Conservation (phyloP, 2,329 filamentous ascomycete species). For the Triangularia setosa region DNA sequence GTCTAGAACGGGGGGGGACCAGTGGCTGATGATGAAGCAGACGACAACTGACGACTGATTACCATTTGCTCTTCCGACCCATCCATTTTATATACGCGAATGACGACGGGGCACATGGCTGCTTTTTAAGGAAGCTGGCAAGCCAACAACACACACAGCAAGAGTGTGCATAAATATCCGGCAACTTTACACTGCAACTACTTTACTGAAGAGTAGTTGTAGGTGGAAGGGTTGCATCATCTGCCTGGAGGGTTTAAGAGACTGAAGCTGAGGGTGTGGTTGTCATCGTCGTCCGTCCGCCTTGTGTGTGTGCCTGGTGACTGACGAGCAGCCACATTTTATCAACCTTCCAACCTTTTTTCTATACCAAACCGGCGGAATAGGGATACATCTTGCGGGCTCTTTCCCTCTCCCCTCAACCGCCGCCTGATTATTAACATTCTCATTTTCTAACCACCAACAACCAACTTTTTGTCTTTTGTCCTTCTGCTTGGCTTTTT, state of each 20-base stretch:
- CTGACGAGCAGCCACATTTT: background rate
- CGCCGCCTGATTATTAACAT: background rate
- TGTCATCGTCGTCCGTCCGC: too few relatives aligned
- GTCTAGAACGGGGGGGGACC: background rate
- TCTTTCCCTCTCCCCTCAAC: too few relatives aligned
- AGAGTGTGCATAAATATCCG: background rate
- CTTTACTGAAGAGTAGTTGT: background rate
- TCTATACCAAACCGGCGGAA: too few relatives aligned
- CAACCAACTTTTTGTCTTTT: background rate
- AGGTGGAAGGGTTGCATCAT: background rate
- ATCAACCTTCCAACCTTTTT: background rate
- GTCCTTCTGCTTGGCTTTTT: too few relatives aligned
- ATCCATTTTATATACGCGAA: constrained; percentile 14
- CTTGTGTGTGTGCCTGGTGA: background rate
- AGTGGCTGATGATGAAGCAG: background rate
- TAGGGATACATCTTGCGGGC: too few relatives aligned
- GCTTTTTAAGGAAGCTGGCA: background rate
- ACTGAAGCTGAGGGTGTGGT: too few relatives aligned
- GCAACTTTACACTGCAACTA: background rate
- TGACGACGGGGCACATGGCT: constrained; percentile 24
- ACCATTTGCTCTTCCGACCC: background rate
- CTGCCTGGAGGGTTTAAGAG: constrained; percentile 9
- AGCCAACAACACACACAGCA: background rate
- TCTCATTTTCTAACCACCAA: background rate
- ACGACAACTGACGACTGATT: background rate